These are phyloP conservation scores for Geotrichum histeridarum DNA, from an alignment of 1,139 yeast genomes.

Conservation along the genomic window DNA sequence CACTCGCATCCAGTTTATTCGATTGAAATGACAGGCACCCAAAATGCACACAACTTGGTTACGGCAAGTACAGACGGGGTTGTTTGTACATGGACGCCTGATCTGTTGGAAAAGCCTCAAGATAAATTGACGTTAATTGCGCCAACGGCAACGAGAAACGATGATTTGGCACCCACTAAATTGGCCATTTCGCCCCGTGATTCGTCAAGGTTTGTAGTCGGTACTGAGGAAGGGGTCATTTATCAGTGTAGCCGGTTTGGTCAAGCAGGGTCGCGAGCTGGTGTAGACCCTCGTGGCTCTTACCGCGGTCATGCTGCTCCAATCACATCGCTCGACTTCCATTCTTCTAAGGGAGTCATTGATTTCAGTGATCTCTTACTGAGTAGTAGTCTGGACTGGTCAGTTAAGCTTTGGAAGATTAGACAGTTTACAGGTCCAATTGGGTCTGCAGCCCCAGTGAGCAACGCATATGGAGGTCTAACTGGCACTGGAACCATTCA, in stretches of 20 bases:
- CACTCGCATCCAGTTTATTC: conserved; percentile 44
- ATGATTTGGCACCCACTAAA: conserved; percentile 41
- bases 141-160: conserved; percentile 33
- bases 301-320: conserved; percentile 40
- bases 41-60: conserved; percentile 36
- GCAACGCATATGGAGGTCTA: not conserved
- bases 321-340: conserved; percentile 36
- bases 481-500: not conserved
- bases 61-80: conserved; percentile 47
- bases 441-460: not conserved
- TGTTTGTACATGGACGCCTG: conserved; percentile 46
- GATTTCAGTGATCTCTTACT: conserved; percentile 37
- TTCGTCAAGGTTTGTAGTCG: conserved; percentile 41
- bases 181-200: conserved; percentile 36
- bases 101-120: conserved; percentile 42
- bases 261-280: conserved; percentile 36
- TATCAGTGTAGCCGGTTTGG: conserved; percentile 42
- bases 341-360: conserved; percentile 31
- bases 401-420: conserved; percentile 40
- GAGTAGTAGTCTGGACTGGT: conserved; percentile 43
- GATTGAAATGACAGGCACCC: conserved; percentile 38
- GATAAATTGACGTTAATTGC: conserved; percentile 31
- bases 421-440: conserved; percentile 22
- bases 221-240: conserved; percentile 48
- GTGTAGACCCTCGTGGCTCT: conserved; percentile 31